A percentile compares a stretch with the other conserved stretches of the same genome.
Conservation (phyloP, 148 eudicot genomes). For the Rhododendron simsii region DNA sequence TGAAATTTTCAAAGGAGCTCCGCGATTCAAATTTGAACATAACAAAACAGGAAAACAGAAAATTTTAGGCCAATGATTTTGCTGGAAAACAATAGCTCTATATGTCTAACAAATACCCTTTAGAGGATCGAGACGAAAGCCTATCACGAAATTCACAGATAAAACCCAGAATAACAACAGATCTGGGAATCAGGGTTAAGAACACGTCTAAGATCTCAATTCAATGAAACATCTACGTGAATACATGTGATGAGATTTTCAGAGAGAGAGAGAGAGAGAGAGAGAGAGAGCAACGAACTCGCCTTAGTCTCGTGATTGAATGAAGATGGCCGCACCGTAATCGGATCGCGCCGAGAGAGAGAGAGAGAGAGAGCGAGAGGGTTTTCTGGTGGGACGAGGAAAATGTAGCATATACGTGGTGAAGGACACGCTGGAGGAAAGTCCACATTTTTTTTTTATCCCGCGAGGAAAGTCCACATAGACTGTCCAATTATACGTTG, state of each 20-base stretch:
- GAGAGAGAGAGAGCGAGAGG: neutral
- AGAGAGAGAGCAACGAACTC: constrained; percentile 1
- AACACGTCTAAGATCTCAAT: no score
- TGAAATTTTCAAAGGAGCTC: neutral
- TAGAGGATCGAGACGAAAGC: neutral
- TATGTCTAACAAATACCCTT: neutral
- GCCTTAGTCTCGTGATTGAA: constrained; percentile 10
- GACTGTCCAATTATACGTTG: neutral
- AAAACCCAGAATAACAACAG: neutral
- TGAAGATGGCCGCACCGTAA: neutral
- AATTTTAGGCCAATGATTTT: neutral
- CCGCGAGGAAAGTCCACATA: neutral
- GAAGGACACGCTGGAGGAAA: neutral
- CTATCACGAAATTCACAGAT: neutral
- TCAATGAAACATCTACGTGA: neutral
- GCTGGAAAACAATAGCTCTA: neutral
- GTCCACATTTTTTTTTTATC: no score
- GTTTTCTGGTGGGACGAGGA: neutral
- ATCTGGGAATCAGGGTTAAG: neutral
- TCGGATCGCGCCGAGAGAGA: neutral
- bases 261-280: no score
- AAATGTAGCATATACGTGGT: neutral
- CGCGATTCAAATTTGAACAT: neutral
- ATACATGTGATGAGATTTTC: neutral
- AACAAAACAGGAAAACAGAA: neutral